Evolutionary conservation across 441 rosid genomes (phyloP).

Genomic region (Arabidopsis lyrata): DNA sequence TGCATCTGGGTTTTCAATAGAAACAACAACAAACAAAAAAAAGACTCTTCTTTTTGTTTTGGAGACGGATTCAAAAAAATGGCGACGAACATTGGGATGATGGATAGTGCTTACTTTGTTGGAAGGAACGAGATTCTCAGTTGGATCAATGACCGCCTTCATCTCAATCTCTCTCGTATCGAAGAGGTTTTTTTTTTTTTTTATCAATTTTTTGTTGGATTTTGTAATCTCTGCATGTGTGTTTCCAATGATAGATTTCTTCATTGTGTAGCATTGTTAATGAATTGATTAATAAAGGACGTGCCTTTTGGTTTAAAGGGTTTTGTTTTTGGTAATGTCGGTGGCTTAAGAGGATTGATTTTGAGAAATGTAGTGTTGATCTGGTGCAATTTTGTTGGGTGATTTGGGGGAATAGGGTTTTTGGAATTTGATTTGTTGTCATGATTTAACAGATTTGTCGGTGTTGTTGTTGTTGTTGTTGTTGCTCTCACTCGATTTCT

Average conservation of each 20-base stretch:
- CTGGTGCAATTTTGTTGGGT: slow-evolving; percentile 10
- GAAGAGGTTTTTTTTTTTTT: slow-evolving; percentile 69
- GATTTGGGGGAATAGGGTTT: slow-evolving; percentile 13
- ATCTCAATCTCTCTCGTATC: slow-evolving; percentile 86
- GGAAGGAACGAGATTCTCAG: slow-evolving; percentile 93
- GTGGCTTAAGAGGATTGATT: slow-evolving; percentile 20
- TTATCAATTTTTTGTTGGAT: not conserved
- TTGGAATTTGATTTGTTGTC: not conserved
- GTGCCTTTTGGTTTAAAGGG: not conserved
- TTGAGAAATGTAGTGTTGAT: slow-evolving; percentile 27
- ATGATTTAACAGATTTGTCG: not conserved
- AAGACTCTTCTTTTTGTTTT: not conserved
- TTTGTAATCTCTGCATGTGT: slow-evolving; percentile 23
- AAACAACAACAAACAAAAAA: not conserved
- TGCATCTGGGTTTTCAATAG: slow-evolving; percentile 35
- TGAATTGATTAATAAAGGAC: not conserved
- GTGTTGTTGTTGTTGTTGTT: slow-evolving; percentile 1
- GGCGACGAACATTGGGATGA: slow-evolving; percentile 96
- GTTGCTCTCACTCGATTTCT: not conserved
- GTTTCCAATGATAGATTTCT: not conserved
- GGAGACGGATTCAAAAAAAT: slow-evolving; percentile 45
- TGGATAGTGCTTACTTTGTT: slow-evolving; percentile 98
- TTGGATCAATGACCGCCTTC: slow-evolving; percentile 93
- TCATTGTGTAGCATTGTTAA: slow-evolving; percentile 22
- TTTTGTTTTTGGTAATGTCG: slow-evolving; percentile 33